Evolutionary conservation across 2,329 filamentous ascomycete genomes (phyloP), one percentile per base, ranked within the genome.

Genomic region (Ascochyta lentis): DNA sequence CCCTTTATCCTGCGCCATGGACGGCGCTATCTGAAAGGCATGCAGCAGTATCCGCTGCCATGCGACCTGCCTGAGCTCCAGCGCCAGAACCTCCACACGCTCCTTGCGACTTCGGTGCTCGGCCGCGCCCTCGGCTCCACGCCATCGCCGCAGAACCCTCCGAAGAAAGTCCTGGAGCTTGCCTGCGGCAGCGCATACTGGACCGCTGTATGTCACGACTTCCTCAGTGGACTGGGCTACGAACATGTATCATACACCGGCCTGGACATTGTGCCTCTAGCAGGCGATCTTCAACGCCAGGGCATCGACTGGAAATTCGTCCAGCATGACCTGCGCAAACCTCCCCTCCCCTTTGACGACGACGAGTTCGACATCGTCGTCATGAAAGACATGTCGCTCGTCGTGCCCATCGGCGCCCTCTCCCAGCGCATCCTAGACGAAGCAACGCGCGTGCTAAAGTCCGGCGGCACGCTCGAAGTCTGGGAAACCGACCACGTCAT

Each of bases 401-500:
- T 86, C n/a, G 81, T 89, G 7, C 84, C 84, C 24, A 78, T 84
- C 40, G 80, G 80, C 4, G 73, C 74, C 16, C 79, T 85, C 54
- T 84, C 87, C 31, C 79, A 83, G 40, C 72, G 74, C 23, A 77
- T 85, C n/a, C 72, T 87, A 55, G 89, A 91, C 61, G 92, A 97
- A 70, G 89, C 88, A 59, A 78, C 94, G 41, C 89, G 93, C 16
- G 78, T 96, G 12, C 79, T 96, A 33, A 87, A 84, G 62, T 88
- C 90, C 0, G 92, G 91, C 15, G 94, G 94, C 4, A 86, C 86
- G 2, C 70, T 97, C 24, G 94, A 97, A 72, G 82, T 96, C 15
- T 97, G 93, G 93, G 93, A 96, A 62, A 89, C 89, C 5, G 93
- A 97, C 76, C 87, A 92, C 70, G 84, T 89, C 12, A 86, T 96